Percentiles rank a stretch among this genome's conserved stretches.
Evolutionary conservation across 768 basidiomycete species (phyloP).

Genomic region (Rhodosporidiobolus sp.): DNA sequence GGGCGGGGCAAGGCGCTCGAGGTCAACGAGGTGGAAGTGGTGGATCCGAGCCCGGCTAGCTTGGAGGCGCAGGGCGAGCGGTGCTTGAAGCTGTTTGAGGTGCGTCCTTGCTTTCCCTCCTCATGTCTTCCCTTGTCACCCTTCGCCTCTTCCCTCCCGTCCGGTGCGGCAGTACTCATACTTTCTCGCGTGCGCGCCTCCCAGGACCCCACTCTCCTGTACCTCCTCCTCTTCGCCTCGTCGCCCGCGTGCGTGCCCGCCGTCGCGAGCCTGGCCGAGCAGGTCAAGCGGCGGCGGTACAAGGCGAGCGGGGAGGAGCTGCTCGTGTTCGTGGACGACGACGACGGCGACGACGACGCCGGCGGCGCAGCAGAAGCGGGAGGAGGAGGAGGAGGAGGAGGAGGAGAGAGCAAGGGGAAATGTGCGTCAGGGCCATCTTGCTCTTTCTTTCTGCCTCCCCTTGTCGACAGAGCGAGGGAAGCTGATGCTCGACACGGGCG

Average conservation of each 20-base stretch:
- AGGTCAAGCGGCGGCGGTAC: constrained; percentile 22
- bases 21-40: constrained; percentile 21
- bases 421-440: too few relatives aligned
- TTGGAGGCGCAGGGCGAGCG: background rate
- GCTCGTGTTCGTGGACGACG: constrained; percentile 25
- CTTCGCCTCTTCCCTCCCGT: background rate
- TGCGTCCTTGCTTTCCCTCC: background rate
- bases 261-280: constrained; percentile 15
- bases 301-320: constrained; percentile 28
- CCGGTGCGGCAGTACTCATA: background rate
- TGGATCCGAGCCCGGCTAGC: background rate
- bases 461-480: too few relatives aligned
- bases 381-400: too few relatives aligned
- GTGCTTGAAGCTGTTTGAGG: constrained; percentile 10
- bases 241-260: background rate
- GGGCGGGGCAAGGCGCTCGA: background rate
- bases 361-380: background rate
- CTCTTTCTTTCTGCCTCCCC: background rate
- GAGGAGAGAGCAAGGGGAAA: background rate
- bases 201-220: constrained; percentile 20
- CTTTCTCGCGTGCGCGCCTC: too few relatives aligned
- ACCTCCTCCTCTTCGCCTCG: constrained; percentile 4
- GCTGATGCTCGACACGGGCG: background rate
- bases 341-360: background rate
- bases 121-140: background rate